Base-by-base conservation (phyloP, 768 basidiomycete species). In the Gautieria morchelliformis region DNA sequence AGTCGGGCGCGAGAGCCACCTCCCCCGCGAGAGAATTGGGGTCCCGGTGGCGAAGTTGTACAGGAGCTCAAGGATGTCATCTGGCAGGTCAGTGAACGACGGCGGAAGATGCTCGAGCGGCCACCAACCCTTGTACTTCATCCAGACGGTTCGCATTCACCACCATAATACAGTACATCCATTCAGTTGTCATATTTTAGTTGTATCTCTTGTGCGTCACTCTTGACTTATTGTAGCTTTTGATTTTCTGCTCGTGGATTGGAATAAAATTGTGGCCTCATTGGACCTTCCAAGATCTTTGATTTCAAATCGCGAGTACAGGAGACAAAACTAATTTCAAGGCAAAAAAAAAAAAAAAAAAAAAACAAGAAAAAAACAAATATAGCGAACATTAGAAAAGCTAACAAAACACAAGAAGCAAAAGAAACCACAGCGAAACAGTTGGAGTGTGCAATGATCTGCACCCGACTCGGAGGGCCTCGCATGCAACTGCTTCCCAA, bases 1-100 rank as follows among this genome's bases (percentile, higher is more conserved):
- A 37, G 35, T 46, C 52, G 10, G 35, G 35, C 9, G 14, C 10
- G 8, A 37, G 14, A 9, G 35, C 35, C 14, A 14, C 35, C 9
- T 37, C 35, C 35, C 35, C 9, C 10, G 35, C 48, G 48, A 24
- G 27, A 35, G 42, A 72, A 73, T 57, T 84, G 84, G 84, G 87
- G 85, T 0, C 87, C 85, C 7, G 80, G 82, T 4, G 84, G 82
- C 1, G 89, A 90, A 60, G 87, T 91, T 37, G 87, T 91, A 5
- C 82, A 88, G 66, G 89, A 91, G 67, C 72, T 91, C 61, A 88
- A 86, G 67, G 89, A 90, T 63, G 88, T 91, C 11, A 91, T 91
- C 32, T 88, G 85, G 86, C 85, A 89, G 67, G 89, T 91, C 9
- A 79, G 87, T 33, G 85, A 90, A 69, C 75, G 76, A 64, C 74